These are phyloP conservation scores for Globisporangium lucens DNA, from an alignment of 352 stramenopile genomes.

Conservation along the genomic window DNA sequence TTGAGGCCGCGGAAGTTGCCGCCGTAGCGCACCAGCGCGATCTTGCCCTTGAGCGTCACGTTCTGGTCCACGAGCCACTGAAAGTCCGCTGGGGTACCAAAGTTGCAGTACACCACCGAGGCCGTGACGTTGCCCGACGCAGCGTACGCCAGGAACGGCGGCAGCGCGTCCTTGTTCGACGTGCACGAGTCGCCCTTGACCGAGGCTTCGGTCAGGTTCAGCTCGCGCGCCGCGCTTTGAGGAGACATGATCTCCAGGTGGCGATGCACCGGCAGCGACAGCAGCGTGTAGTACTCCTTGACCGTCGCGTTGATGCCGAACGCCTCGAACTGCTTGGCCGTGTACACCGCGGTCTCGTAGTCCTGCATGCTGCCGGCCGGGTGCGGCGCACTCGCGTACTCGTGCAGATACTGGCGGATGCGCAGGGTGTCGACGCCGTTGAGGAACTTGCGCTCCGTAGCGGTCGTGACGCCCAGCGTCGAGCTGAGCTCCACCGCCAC, in stretches of 20 bases:
- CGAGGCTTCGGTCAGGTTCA: slow-evolving; percentile 60
- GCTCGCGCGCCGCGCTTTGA: slow-evolving; percentile 17
- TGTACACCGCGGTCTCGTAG: slow-evolving; percentile 63
- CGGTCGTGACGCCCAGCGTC: neutral
- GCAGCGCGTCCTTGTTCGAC: slow-evolving; percentile 50
- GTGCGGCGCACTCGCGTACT: slow-evolving; percentile 49
- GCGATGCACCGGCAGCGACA: slow-evolving; percentile 61
- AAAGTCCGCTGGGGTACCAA: slow-evolving; percentile 77
- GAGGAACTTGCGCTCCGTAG: slow-evolving; percentile 21
- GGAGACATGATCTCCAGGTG: slow-evolving; percentile 47
- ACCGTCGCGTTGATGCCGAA: slow-evolving; percentile 66
- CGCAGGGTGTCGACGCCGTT: slow-evolving; percentile 24
- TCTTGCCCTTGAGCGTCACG: slow-evolving; percentile 72
- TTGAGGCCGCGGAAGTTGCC: slow-evolving; percentile 71
- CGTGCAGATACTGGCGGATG: slow-evolving; percentile 43
- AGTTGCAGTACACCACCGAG: slow-evolving; percentile 87
- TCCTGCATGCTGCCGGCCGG: slow-evolving; percentile 42
- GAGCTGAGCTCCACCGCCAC: neutral
- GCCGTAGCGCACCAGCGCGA: slow-evolving; percentile 88
- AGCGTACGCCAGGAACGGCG: slow-evolving; percentile 82
- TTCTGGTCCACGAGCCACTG: slow-evolving; percentile 62
- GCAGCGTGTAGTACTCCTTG: slow-evolving; percentile 59
- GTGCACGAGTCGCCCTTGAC: slow-evolving; percentile 68
- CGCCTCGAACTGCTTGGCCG: slow-evolving; percentile 45
- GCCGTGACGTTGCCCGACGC: slow-evolving; percentile 67